phyloP scores from a whole-genome alignment of 2,329 filamentous ascomycete species.

The Ophiocordyceps unilateralis region DNA sequence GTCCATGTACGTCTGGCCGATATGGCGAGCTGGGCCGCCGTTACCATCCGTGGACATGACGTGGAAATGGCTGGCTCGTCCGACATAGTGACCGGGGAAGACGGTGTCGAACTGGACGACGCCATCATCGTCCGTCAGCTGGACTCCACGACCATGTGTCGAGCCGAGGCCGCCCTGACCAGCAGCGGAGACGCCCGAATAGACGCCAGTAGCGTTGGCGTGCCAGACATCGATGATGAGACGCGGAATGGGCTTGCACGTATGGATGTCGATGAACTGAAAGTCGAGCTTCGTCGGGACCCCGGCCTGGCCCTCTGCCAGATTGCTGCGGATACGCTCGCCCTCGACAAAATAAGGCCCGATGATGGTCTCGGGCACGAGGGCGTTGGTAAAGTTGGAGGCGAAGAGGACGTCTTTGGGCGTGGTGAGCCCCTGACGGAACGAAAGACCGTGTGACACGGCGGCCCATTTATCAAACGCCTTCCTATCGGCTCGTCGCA shows the following conservation, averaged over 20 bases:
- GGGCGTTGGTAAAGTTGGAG: conserved; percentile 4
- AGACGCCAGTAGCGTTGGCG: conserved; percentile 27
- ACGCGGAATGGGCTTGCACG: conserved; percentile 20
- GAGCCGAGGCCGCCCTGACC: conserved; percentile 19
- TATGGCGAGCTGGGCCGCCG: conserved; percentile 32
- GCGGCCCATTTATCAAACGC: conserved; percentile 2
- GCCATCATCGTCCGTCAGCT: conserved; percentile 20
- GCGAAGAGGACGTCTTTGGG: conserved; percentile 2
- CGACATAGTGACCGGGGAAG: conserved; percentile 25
- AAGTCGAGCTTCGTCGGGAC: conserved; percentile 23
- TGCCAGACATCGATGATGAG: conserved; percentile 27
- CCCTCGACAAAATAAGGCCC: conserved; percentile 15
- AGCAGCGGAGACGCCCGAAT: conserved; percentile 19
- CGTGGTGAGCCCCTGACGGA: conserved; percentile 1
- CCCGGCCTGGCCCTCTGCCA: conserved; percentile 21
- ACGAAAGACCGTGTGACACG: conserved; percentile 2
- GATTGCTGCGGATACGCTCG: conserved; percentile 19
- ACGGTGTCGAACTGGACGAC: conserved; percentile 23
- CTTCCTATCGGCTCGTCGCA: conserved; percentile 1
- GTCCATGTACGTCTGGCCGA: conserved; percentile 45
- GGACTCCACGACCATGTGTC: conserved; percentile 22
- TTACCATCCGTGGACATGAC: conserved; percentile 12
- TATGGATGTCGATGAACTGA: conserved; percentile 24
- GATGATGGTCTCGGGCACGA: conserved; percentile 5
- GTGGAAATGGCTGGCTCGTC: conserved; percentile 24